Base-by-base conservation (phyloP, 192 early-diverging fungal genomes). In the Gryganskiella cystojenkinii region DNA sequence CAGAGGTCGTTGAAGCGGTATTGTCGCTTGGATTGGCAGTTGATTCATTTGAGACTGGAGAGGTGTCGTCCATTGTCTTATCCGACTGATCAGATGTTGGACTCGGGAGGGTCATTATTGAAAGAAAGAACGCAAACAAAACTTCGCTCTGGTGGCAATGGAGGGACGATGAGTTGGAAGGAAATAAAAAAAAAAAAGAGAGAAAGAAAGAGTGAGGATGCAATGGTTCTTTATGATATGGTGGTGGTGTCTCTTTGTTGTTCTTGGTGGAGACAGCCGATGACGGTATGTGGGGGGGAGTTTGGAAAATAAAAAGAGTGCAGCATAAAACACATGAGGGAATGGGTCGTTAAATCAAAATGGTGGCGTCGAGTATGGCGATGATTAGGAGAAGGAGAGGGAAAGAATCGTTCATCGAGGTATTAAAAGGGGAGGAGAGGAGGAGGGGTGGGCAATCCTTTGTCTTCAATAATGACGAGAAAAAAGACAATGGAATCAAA, bases 1-100 rank as follows among this genome's bases (percentile, higher is more conserved):
- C 22, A 7, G 42, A 35, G 25, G 14, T 59, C 2, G 42, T 45
- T 44, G 57, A 35, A 4, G 42, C 27, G 22, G 57, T 10, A 20
- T n/a, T 42, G 20, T 19, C 17, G 30, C 30, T 57, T 20, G 30
- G 34, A 19, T 57, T 57, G 34, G 55, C 55, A 54, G 52, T n/a
- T 13, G 47, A n/a, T 20, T n/a, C 22, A 22, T 31, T 57, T 20
- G 55, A 37, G 33, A 34, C 14, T 9, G 11, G 55, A 40, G 55
- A 22, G 40, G 57, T 10, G 35, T 7, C 5, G 2, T 35, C 5
- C 31, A 24, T 9, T 0, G 22, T 19, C 20, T n/a, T n/a, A n/a
- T 17, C 30, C 3, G 57, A 7, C 11, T 1, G 14, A 25, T 19
- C 9, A 11, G 35, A 44, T 24, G 57, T 11, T 22, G 42, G 37